Evolutionary conservation across 441 rosid species (phyloP), one percentile per base, ranked within the genome.

Genomic region (Viola pubescens): DNA sequence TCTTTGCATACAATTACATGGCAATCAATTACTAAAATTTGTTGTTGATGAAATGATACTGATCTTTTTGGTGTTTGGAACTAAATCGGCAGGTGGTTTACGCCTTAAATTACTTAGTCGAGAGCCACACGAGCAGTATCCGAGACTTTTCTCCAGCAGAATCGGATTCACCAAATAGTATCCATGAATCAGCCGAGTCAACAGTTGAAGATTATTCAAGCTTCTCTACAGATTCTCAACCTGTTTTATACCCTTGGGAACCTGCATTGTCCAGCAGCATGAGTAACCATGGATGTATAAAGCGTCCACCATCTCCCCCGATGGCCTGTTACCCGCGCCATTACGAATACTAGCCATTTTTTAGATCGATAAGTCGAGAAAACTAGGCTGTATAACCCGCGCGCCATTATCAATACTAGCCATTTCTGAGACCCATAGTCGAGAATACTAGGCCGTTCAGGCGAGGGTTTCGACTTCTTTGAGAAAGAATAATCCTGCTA

Each of bases 51-150:
- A 19, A 19, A 19, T 19, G 26, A 6, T 7, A 39, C 34, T 10
- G 12, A 41, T 2, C n/a, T 7, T 14, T 7, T 4, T 48, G 41
- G 9, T 52, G 38, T 52, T 11, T 43, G n/a, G 26, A 19, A 39
- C 37, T 42, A 7, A 51, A 46, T 1, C 49, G 69, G 69, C 72
- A 78, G 92, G 85, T 82, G 58, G 88, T 79, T 6, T 48, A 41
- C 59, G 80, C 80, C 42, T 60, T 85, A 14, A 71, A 67, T 37
- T 49, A 61, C 73, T 67, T 83, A 40, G 70, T 68, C 65, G 75
- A 81, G 59, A 63, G 67, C 13, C 62, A 56, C 44, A 57, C 52
- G 4, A 60, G 76, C 56, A 40, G 58, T 39, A 52, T 76, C n/a
- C 53, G 65, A 51, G 77, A 71, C 14, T 53, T 70, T 58, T 76